Base-by-base conservation (phyloP, 208 protist genomes). In the Novymonas esmeraldas region DNA sequence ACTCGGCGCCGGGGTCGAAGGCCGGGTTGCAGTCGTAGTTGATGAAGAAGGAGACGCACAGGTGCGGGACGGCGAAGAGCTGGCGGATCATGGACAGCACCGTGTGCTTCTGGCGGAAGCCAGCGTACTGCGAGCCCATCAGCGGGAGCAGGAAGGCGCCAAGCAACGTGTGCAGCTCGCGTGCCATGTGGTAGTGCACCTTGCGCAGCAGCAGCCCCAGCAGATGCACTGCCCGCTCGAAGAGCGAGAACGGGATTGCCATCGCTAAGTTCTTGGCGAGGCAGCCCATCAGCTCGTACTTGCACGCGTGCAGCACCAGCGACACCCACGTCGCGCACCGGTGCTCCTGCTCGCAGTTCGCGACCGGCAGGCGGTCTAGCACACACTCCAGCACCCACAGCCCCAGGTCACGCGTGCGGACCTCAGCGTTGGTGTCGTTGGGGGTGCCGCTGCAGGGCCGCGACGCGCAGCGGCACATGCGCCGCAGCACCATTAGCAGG, bases 21-120 rank as follows among this genome's bases (percentile, higher is more conserved):
- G 65, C 64, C 2, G 87, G 86, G 67, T 87, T 92, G 76, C 87
- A 94, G 64, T 96, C 91, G 65, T 94, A 93, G 71, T 96, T 96
- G 44, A 93, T 79, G 63, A 90, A 94, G 58, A 87, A 86, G 3
- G 84, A 86, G 24, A 96, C 74, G 62, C 85, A 76, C 5, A 96
- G 58, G 64, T 89, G 79, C 16, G 91, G 87, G 18, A 84, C 57
- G 31, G 76, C 44, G 45, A 94, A 79, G 33, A 96, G 55, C 29
- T 87, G 74, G 28, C 79, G 79, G 5, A 93, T 64, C 82, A 94
- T 90, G 11, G 75, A 57, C 6, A 96, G 46, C 48, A 96, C 84
- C n/a, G 81, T 79, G 57, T 85, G 81, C 73, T 93, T 94, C 70
- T 94, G 91, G 6, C 83, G 76, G 61, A 94, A 94, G 44, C 55